phyloP scores from a whole-genome alignment of 1,284 basidiomycete genomes.

The Moesziomyces sp. region DNA sequence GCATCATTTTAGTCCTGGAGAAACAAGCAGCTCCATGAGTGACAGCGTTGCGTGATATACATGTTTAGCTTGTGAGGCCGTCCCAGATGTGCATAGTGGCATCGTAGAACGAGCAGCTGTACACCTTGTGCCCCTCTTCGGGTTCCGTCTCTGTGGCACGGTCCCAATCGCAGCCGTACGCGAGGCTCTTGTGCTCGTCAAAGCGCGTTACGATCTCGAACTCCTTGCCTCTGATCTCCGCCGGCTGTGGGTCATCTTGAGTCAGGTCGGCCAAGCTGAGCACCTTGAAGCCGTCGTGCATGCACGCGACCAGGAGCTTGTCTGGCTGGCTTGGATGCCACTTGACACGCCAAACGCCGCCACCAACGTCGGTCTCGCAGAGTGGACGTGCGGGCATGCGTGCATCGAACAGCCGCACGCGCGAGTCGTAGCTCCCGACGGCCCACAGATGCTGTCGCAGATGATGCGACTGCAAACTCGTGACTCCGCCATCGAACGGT shows the following conservation, averaged over 20 bases:
- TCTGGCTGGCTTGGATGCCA: constrained; percentile 81
- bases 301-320: constrained; percentile 86
- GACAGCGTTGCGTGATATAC: no score
- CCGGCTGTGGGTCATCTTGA: constrained; percentile 5
- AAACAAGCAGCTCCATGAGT: not conserved
- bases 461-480: constrained; percentile 86
- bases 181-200: constrained; percentile 83
- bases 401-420: constrained; percentile 83
- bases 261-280: constrained; percentile 23
- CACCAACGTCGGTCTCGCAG: constrained; percentile 78
- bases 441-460: constrained; percentile 83
- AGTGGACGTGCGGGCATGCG: constrained; percentile 77
- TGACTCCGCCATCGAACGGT: constrained; percentile 90
- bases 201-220: constrained; percentile 72
- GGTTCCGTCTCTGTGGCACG: constrained; percentile 62
- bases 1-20: not conserved
- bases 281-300: constrained; percentile 94
- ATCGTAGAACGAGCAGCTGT: constrained; percentile 97
- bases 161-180: constrained; percentile 97
- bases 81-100: constrained; percentile 83
- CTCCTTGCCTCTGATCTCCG: constrained; percentile 30
- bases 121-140: constrained; percentile 73
- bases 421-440: constrained; percentile 91
- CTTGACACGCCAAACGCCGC: constrained; percentile 94
- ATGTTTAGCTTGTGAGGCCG: constrained; percentile 29